Evolutionary conservation across 1,284 basidiomycete genomes (phyloP).

Genomic region (Ganoderma sinense): DNA sequence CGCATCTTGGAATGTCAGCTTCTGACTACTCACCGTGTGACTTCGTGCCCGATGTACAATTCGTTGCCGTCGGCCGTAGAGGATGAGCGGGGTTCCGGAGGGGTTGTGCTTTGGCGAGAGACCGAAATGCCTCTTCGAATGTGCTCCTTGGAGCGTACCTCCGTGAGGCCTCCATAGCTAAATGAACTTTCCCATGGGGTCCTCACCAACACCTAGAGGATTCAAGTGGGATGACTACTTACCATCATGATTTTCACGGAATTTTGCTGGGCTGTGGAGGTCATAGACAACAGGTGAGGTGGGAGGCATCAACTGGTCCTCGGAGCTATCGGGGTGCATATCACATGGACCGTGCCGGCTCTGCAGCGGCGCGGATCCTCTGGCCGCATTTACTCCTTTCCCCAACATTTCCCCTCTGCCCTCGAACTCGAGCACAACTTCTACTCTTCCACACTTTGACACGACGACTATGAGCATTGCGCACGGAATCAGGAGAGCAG

Average conservation of each 20-base stretch:
- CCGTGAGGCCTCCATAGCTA: background rate
- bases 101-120: background rate
- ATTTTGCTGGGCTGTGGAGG: no score
- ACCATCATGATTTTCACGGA: no score
- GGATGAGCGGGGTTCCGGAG: background rate
- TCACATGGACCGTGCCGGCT: background rate
- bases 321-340: background rate
- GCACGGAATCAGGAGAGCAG: constrained; percentile 75
- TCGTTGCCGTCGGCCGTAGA: background rate
- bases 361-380: background rate
- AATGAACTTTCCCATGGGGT: background rate
- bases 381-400: background rate
- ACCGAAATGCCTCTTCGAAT: background rate
- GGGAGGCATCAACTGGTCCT: background rate
- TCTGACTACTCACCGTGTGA: background rate
- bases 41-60: background rate
- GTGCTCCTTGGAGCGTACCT: background rate
- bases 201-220: background rate
- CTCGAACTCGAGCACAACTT: background rate
- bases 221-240: no score
- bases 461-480: constrained; percentile 53
- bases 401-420: background rate
- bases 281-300: background rate
- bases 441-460: background rate
- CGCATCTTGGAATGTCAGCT: background rate